Base-by-base conservation (phyloP, 257 asterid species). In the Salvia hispanica region DNA sequence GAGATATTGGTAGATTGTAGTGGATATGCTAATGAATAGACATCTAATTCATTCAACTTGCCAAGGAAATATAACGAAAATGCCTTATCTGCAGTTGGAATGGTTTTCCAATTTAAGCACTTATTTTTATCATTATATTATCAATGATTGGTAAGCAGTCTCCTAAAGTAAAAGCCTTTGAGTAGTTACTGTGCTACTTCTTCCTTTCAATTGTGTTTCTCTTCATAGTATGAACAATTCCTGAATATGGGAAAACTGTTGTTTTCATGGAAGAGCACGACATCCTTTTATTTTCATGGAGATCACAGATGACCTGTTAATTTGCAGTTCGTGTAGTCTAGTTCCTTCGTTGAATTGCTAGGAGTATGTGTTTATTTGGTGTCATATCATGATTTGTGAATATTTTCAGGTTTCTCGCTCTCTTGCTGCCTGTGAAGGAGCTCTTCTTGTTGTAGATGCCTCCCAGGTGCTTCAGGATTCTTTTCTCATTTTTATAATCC, bases 341-440 rank as follows among this genome's bases (percentile, higher is more conserved):
- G 67, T 59, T 52, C 54, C 9, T 47, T 15, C 64, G 28, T 53
- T 54, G 10, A 65, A 21, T 31, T 44, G 5, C 45, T 34, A 57
- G n/a, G 9, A 47, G n/a, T 13, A 47, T 39, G 73, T 76, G 36
- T 67, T 34, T 54, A 57, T 68, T 65, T 61, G 48, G 66, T 81
- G 62, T 65, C 14, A 12, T 72, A 52, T 71, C 13, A 65, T 57
- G 36, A 55, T 61, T 79, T 73, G 60, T 68, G 33, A 64, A 54
- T 31, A 58, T 58, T 31, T 33, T 44, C 64, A 94, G 99, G 99
- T 94, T 74, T 94, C 99, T 76, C 97, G 99, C 79, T 94, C 99
- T 72, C 97, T 94, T 76, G 99, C 99, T 65, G 99, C 99, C 3
- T 94, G 99, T 78, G 99, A 94, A 81, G 99, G 99, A 60, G 99